Base-by-base conservation (phyloP, 192 early-diverging fungal species). In the Backusella mclennaniae region DNA sequence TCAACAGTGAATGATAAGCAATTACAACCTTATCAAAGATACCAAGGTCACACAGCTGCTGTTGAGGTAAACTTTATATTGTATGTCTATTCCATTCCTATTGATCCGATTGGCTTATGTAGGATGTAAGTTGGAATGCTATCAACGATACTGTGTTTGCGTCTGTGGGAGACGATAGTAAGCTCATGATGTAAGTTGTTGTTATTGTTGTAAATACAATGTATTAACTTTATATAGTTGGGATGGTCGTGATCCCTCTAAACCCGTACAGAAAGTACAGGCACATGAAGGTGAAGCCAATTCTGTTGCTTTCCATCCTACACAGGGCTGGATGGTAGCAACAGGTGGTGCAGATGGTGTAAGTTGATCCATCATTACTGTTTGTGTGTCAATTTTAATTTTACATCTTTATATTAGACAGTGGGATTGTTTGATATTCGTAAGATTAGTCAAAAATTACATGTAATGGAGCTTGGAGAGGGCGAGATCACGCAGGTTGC, bases 211-310 rank as follows among this genome's bases (percentile, higher is more conserved):
- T 4, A 44, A 44, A 4, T 4, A 6, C 4, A 44, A 5, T 12
- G 42, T 44, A 15, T 44, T 33, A 31, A 33, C 33, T 63, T 26
- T 31, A 6, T 46, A 35, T 84, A 95, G 93, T 72, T 99, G 98
- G 98, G 98, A 99, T 87, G 93, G 90, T 29, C 95, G 98, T 74
- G 87, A 87, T 66, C 83, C 77, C 19, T 82, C 87, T 74, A 88
- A 90, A 75, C 93, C 96, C 0, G 84, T 82, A 7, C 89, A 92
- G 38, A 87, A 91, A 67, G 88, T 96, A n/a, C 87, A 94, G 29
- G 98, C 96, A 0, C 98, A 99, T 86, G 81, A 87, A n/a, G 92
- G 91, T 38, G 98, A 99, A 81, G 91, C 98, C 74, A 99, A 99
- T 81, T 93, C 92, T 79, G 94, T 99, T 0, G 92, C 95, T 11